Evolutionary conservation across 2,329 filamentous ascomycete species (phyloP), one percentile per base, ranked within the genome.

Genomic region (Cladosporium cucumerinum): DNA sequence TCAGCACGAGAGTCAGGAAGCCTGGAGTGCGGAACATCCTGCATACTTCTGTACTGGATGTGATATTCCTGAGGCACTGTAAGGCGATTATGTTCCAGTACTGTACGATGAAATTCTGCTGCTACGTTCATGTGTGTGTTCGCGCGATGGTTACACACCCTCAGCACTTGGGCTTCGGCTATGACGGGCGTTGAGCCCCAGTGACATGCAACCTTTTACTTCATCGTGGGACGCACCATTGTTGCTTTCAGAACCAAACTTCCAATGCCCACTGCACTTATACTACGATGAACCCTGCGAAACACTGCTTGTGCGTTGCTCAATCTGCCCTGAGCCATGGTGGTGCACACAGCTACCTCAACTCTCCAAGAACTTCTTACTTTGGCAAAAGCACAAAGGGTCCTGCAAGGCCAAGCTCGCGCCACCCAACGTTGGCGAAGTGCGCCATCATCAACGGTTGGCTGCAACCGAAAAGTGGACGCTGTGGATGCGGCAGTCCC

Each of bases 361-460:
- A 51, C 14, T 60, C 57, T 51, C 36, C 43, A 61, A 51, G 57
- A 39, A 43, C 5, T 11, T 21, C 21, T 49, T 34, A 3, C 32
- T 34, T 34, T 34, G 32, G 32, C 14, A 34, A 30, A 54, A 54
- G 51, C 16, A 54, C 51, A 54, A 32, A 59, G 36, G 57, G 57
- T 59, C 26, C 26, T 18, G 12, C 46, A 25, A 26, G 25, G 32
- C 26, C 16, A 51, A 51, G 58, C 58, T 26, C 10, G 49, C 28
- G 34, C n/a, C 58, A 18, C 30, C 28, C 2, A n/a, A 28, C 28
- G 26, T 30, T 61, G 32, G 16, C 26, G 16, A 23, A 46, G 48
- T 55, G 60, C 60, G 60, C 60, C 43, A 62, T 62, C 32, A 46
- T 55, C 32, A 46, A 62, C 49, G 49, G 60, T 55, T 46, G 60